phyloP scores from a whole-genome alignment of 192 early-diverging fungal genomes.

The Lunasporangiospora selenospora region DNA sequence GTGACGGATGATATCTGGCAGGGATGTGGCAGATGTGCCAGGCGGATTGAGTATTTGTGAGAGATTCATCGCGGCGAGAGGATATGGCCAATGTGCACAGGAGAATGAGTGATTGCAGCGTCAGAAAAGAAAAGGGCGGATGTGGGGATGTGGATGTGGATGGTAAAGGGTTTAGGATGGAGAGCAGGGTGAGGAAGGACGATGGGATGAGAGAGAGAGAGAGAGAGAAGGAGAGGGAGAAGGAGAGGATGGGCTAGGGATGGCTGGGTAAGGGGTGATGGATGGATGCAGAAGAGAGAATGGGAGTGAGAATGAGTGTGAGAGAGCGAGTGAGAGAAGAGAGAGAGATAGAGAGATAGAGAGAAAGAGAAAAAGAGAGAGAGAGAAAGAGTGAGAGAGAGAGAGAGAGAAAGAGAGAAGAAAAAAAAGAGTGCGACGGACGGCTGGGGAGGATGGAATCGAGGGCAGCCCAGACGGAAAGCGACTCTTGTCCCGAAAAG shows the following conservation, averaged over 20 bases:
- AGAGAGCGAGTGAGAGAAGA: slow-evolving; percentile 1
- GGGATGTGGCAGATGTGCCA: neutral
- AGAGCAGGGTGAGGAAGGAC: neutral
- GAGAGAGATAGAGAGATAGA: neutral
- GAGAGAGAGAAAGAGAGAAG: neutral
- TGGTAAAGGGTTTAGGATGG: neutral
- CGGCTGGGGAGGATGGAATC: neutral
- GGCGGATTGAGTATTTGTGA: slow-evolving; percentile 42
- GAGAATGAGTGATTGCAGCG: neutral
- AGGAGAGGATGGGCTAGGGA: neutral
- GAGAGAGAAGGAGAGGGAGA: neutral
- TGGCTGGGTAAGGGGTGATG: neutral
- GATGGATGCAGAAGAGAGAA: neutral
- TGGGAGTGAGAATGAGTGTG: neutral
- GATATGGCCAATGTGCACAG: neutral
- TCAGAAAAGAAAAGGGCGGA: neutral
- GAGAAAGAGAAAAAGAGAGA: neutral
- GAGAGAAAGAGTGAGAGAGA: neutral
- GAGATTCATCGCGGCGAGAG: slow-evolving; percentile 17
- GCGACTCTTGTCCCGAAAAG: too few relatives aligned
- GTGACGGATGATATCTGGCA: too few relatives aligned
- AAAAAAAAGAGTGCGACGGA: neutral
- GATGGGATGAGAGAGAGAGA: neutral
- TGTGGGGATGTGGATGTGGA: neutral
- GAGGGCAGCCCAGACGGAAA: too few relatives aligned